Evolutionary conservation across 1,284 basidiomycete species (phyloP), one percentile per base, ranked within the genome.

Genomic region (Tilletia setariae): DNA sequence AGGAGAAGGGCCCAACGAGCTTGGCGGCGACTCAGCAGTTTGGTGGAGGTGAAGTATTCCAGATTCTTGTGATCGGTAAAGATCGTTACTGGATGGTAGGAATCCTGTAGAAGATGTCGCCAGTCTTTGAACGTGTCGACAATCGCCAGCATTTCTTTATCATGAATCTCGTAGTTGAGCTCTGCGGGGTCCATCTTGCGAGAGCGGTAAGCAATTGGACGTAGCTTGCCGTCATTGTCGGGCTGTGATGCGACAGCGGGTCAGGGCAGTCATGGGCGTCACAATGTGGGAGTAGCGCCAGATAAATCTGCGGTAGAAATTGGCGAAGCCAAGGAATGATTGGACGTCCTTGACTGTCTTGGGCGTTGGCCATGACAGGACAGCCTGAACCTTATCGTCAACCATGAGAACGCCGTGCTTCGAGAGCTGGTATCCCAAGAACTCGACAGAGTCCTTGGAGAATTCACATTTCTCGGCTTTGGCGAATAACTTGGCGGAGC

Each of bases 341-440:
- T 56, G 53, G 6, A 84, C 59, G 2, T 84, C 74, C 40, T 74
- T 72, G 19, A 84, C 68, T 1, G 66, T 76, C 0, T 62, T 71
- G 1, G 85, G 86, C 0, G 25, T 32, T 0, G 83, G 83, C 86
- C 86, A 87, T 6, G 78, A 67, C 0, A 59, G 16, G 43, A 86
- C 79, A 1, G 79, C 75, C 2, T 78, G 32, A 0, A 87, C 68
- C 72, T 87, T 87, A 1, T 66, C 70, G n/a, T n/a, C n/a, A n/a
- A n/a, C n/a, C n/a, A n/a, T n/a, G n/a, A n/a, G n/a, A n/a, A n/a
- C n/a, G n/a, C n/a, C n/a, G n/a, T n/a, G n/a, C n/a, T n/a, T n/a
- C n/a, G n/a, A n/a, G n/a, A n/a, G n/a, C n/a, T n/a, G 71, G 67
- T 83, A 83, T 1, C 86, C 85, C 0, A 87, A 77, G 74, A 84